These are phyloP conservation scores for Phytophthora rubi DNA, from an alignment of 352 stramenopile genomes.

Conservation along the genomic window DNA sequence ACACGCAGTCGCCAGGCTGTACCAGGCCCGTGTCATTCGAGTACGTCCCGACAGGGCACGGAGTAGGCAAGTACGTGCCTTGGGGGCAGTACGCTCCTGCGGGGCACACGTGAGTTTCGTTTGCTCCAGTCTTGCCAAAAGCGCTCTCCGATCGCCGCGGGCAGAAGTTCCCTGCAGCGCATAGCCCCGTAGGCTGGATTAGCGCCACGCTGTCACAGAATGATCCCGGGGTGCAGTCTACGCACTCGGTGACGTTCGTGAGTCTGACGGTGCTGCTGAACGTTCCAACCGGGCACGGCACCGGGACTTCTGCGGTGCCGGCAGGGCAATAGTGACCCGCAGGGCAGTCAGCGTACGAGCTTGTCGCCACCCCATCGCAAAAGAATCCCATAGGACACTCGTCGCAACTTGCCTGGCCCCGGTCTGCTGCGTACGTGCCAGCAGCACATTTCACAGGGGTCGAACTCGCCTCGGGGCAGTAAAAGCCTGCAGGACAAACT, in stretches of 20 bases:
- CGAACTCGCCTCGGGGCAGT: slow-evolving; percentile 60
- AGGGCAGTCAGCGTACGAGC: slow-evolving; percentile 52
- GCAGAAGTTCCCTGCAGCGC: slow-evolving; percentile 66
- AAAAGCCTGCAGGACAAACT: slow-evolving; percentile 64
- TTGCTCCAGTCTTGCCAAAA: slow-evolving; percentile 47
- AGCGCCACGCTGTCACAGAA: slow-evolving; percentile 48
- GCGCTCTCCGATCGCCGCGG: slow-evolving; percentile 43
- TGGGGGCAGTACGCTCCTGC: slow-evolving; percentile 77
- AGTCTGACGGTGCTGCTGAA: slow-evolving; percentile 57
- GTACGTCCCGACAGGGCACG: slow-evolving; percentile 70
- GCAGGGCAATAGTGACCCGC: slow-evolving; percentile 55
- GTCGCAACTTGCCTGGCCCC: slow-evolving; percentile 41
- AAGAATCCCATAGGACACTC: slow-evolving; percentile 70
- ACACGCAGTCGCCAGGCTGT: slow-evolving; percentile 54
- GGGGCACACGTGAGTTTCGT: slow-evolving; percentile 61
- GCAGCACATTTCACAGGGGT: slow-evolving; percentile 51
- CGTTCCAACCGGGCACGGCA: slow-evolving; percentile 72
- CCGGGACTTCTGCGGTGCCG: slow-evolving; percentile 42
- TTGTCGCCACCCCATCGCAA: slow-evolving; percentile 61
- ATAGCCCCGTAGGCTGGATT: slow-evolving; percentile 42
- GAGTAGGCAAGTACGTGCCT: slow-evolving; percentile 65
- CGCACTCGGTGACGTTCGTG: slow-evolving; percentile 48
- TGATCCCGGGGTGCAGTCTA: slow-evolving; percentile 43
- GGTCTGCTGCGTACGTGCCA: slow-evolving; percentile 43
- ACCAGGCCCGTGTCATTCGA: slow-evolving; percentile 55